phyloP scores from a whole-genome alignment of 306 rosid species.

The Cyclanthera cordifolia region DNA sequence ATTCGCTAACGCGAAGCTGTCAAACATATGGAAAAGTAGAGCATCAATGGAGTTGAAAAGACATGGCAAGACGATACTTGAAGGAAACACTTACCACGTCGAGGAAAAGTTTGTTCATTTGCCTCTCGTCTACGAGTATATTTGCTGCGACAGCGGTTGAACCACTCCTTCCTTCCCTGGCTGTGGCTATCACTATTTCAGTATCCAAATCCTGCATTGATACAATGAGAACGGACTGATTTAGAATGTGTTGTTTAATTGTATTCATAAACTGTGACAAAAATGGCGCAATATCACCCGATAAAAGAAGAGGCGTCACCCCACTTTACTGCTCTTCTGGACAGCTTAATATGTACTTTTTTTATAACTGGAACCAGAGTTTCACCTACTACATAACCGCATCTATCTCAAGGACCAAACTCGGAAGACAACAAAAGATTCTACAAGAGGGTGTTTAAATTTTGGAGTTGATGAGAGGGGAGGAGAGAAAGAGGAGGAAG shows the following conservation, averaged over 20 bases:
- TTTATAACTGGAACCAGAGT: too few species aligned
- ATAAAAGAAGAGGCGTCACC: not conserved
- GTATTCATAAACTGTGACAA: not conserved
- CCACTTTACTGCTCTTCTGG: not conserved
- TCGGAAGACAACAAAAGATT: too few species aligned
- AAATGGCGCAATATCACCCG: not conserved
- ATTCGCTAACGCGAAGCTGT: constrained; percentile 84
- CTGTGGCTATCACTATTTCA: constrained; percentile 67
- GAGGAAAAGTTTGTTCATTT: constrained; percentile 95
- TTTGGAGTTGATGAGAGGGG: too few species aligned
- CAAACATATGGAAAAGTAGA: not conserved
- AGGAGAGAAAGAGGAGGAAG: too few species aligned
- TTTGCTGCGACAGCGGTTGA: constrained; percentile 78
- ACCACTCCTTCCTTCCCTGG: constrained; percentile 37
- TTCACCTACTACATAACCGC: too few species aligned
- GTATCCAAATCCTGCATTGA: constrained; percentile 84
- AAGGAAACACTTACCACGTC: constrained; percentile 56
- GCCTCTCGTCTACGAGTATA: constrained; percentile 79
- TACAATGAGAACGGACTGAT: not conserved
- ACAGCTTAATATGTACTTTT: not conserved
- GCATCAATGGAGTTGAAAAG: not conserved
- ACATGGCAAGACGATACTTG: not conserved
- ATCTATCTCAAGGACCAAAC: too few species aligned
- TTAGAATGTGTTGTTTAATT: not conserved
- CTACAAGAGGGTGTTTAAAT: too few species aligned